These are phyloP conservation scores for Pythium dissimile DNA, from an alignment of 352 stramenopile genomes.

Conservation along the genomic window DNA sequence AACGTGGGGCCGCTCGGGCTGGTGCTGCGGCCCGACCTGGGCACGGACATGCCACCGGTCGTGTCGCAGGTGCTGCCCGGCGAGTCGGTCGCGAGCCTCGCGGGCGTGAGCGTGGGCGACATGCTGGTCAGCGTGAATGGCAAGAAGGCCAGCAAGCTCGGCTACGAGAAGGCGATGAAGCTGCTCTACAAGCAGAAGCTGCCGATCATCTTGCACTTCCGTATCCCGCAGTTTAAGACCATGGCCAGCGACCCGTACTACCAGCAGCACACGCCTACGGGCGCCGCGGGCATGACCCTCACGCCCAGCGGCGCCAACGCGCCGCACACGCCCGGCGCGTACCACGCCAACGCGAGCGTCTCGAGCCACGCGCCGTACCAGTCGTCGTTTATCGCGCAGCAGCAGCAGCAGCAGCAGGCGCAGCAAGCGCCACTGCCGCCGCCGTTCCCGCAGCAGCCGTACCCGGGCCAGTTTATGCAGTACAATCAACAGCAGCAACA, in stretches of 20 bases:
- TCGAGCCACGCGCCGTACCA: background rate
- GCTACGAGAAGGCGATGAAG: conserved; percentile 77
- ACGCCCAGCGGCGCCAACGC: background rate
- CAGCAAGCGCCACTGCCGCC: background rate
- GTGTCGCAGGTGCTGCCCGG: conserved; percentile 69
- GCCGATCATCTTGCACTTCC: conserved; percentile 75
- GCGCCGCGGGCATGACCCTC: background rate
- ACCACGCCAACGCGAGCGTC: background rate
- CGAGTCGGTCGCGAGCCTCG: conserved; percentile 68
- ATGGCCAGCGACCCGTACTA: conserved; percentile 1
- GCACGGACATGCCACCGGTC: conserved; percentile 72
- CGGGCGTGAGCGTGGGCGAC: conserved; percentile 58
- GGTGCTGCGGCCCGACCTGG: conserved; percentile 65
- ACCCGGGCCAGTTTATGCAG: conserved; percentile 19
- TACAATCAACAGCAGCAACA: conserved; percentile 16
- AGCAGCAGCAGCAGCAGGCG: conserved; percentile 14
- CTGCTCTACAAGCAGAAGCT: conserved; percentile 76
- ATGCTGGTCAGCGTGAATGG: conserved; percentile 78
- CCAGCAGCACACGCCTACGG: conserved; percentile 6
- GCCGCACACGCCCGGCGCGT: background rate
- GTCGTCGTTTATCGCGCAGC: background rate
- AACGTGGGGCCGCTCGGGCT: conserved; percentile 74
- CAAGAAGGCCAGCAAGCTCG: conserved; percentile 67
- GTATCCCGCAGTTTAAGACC: conserved; percentile 38
- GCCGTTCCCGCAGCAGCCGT: conserved; percentile 2